Evolutionary conservation across 305 asterid genomes (phyloP).

Genomic region (Petunia hybrid): DNA sequence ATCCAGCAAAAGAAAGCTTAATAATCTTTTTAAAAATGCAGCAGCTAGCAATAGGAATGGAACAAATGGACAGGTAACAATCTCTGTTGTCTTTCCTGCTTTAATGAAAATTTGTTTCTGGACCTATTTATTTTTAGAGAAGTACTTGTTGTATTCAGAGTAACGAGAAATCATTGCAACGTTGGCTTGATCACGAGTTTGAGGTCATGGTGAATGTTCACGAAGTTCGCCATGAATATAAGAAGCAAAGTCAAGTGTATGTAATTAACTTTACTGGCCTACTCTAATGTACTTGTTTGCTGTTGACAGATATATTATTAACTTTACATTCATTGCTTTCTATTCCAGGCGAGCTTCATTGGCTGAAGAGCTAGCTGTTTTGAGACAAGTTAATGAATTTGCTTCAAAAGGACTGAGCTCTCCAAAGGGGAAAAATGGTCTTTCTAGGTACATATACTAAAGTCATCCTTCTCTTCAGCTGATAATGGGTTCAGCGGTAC

Average conservation of each 20-base stretch:
- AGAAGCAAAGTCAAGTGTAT: slow-evolving; percentile 98
- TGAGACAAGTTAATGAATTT: slow-evolving; percentile 84
- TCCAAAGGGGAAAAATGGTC: slow-evolving; percentile 81
- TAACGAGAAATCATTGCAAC: slow-evolving; percentile 81
- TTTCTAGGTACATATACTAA: slow-evolving; percentile 56
- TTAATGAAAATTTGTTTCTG: slow-evolving; percentile 8
- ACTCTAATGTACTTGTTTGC: neutral
- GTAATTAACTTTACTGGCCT: slow-evolving; percentile 36
- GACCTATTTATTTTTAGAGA: slow-evolving; percentile 29
- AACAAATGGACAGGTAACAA: slow-evolving; percentile 68
- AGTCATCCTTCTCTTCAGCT: neutral
- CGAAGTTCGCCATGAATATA: slow-evolving; percentile 93
- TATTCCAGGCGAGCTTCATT: slow-evolving; percentile 81
- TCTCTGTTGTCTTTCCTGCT: neutral
- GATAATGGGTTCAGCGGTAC: too few relatives aligned
- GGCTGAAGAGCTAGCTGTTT: slow-evolving; percentile 88
- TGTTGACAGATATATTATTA: neutral
- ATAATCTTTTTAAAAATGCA: too few relatives aligned
- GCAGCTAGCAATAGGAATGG: slow-evolving; percentile 65
- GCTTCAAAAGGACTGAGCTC: slow-evolving; percentile 82
- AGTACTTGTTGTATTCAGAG: slow-evolving; percentile 48
- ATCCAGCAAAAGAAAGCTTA: too few relatives aligned
- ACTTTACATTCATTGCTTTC: slow-evolving; percentile 25
- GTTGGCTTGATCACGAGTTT: slow-evolving; percentile 95
- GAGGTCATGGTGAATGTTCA: slow-evolving; percentile 95